These are phyloP conservation scores for Rhodomyrtus tomentosa DNA, from an alignment of 345 rosid species.

Conservation along the genomic window DNA sequence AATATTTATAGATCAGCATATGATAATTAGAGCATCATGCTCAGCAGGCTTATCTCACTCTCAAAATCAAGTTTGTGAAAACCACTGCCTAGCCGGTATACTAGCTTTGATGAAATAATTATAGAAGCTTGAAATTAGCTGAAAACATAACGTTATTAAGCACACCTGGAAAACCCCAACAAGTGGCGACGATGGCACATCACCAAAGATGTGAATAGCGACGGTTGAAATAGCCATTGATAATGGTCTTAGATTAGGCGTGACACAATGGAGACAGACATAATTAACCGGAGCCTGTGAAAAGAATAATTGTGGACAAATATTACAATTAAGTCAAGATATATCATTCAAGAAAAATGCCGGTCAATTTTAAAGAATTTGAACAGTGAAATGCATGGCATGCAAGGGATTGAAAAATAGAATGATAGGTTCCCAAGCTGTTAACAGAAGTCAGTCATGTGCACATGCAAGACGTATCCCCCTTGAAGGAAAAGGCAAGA, in stretches of 20 bases:
- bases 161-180: conserved; percentile 86
- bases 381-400: not conserved
- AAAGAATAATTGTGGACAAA: not conserved
- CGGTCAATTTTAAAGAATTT: not conserved
- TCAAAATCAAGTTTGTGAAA: not conserved
- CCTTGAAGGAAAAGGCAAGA: not conserved
- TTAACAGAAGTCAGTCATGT: not conserved
- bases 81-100: not conserved
- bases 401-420: not conserved
- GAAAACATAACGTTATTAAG: not conserved
- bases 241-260: conserved; percentile 81
- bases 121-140: not conserved
- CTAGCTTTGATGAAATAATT: not conserved
- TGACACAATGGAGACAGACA: conserved; percentile 83
- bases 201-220: conserved; percentile 87
- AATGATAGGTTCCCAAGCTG: not conserved
- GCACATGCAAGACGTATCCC: not conserved
- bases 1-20: not conserved
- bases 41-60: not conserved
- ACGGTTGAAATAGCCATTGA: conserved; percentile 96
- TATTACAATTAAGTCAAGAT: not conserved
- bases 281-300: conserved; percentile 91
- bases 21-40: not conserved
- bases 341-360: not conserved
- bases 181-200: conserved; percentile 97